Conservation (phyloP, 1,284 basidiomycete species). For the Tetrapyrgos nigripes region DNA sequence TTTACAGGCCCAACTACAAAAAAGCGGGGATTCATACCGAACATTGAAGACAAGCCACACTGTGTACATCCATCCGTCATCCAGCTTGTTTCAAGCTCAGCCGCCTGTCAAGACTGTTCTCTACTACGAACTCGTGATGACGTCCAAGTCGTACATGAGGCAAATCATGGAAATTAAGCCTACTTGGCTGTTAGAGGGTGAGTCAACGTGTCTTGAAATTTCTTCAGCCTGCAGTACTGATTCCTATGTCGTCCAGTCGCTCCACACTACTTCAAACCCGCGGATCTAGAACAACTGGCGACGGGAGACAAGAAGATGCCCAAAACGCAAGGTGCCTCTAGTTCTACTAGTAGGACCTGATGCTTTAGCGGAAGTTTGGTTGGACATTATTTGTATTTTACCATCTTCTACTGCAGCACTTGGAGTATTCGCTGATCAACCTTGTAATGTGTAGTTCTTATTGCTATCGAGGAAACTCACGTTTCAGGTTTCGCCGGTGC, state of each 20-base stretch:
- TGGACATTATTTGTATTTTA: too few relatives aligned
- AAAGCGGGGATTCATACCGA: conserved; percentile 91
- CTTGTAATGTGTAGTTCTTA: too few relatives aligned
- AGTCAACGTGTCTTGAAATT: conserved; percentile 29
- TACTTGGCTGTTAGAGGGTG: conserved; percentile 90
- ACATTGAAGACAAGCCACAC: conserved; percentile 96
- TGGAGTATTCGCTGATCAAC: too few relatives aligned
- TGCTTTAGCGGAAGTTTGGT: too few relatives aligned
- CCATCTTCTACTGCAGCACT: too few relatives aligned
- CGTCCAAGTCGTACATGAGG: conserved; percentile 86
- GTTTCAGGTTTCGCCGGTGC: too few relatives aligned
- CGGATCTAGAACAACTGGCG: conserved; percentile 85
- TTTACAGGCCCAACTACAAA: conserved; percentile 81
- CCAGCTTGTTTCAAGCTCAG: conserved; percentile 93
- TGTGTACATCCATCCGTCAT: conserved; percentile 96
- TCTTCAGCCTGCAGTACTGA: conserved; percentile 4
- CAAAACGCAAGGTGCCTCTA: conserved; percentile 56
- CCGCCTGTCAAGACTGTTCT: conserved; percentile 91
- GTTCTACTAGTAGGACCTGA: too few relatives aligned
- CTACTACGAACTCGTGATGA: conserved; percentile 96
- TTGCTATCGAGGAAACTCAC: too few relatives aligned
- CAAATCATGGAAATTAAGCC: conserved; percentile 99
- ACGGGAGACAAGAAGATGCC: conserved; percentile 92
- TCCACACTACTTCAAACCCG: conserved; percentile 92
- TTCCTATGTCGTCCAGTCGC: conserved; percentile 66